These are phyloP conservation scores for Stylonectria norvegica DNA, from an alignment of 2,329 filamentous ascomycete genomes.

Conservation along the genomic window DNA sequence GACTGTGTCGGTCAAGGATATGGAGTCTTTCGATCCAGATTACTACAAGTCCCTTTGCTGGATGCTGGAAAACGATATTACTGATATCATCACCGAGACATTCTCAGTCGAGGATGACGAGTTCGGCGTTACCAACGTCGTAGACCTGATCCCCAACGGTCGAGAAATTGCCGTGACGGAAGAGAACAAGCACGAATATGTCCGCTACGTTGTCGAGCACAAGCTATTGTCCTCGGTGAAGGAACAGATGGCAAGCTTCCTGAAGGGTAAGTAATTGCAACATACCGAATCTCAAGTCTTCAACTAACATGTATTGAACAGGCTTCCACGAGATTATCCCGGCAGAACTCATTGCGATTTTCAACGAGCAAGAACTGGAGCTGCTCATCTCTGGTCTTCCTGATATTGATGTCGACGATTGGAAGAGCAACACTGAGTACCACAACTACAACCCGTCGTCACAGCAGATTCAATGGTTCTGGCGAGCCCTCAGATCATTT, in stretches of 20 bases:
- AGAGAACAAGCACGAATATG: conserved; percentile 98
- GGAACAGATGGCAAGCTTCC: conserved; percentile 89
- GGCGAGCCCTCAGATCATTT: conserved; percentile 93
- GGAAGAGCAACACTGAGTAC: conserved; percentile 98
- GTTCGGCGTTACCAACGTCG: conserved; percentile 83
- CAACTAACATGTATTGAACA: conserved; percentile 26
- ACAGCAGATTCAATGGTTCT: conserved; percentile 99
- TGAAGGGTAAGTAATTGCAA: conserved; percentile 59
- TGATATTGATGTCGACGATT: conserved; percentile 97
- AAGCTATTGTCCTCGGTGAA: conserved; percentile 87
- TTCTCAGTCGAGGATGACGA: conserved; percentile 93
- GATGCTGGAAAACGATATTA: conserved; percentile 99
- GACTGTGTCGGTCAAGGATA: conserved; percentile 94
- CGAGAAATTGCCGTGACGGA: conserved; percentile 92
- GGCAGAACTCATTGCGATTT: conserved; percentile 89
- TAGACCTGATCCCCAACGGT: conserved; percentile 84
- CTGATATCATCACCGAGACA: conserved; percentile 93
- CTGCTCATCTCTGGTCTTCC: conserved; percentile 93
- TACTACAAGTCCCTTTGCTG: conserved; percentile 98
- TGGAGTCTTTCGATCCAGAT: conserved; percentile 97
- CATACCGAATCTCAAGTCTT: neutral
- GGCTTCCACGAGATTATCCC: conserved; percentile 99
- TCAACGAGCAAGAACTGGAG: conserved; percentile 97
- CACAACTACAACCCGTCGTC: conserved; percentile 95
- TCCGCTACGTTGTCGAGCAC: conserved; percentile 90